Percentiles rank a stretch among this genome's conserved stretches.
phyloP scores from a whole-genome alignment of 1,139 yeast species.

The Hyphopichia pseudoburtonii region DNA sequence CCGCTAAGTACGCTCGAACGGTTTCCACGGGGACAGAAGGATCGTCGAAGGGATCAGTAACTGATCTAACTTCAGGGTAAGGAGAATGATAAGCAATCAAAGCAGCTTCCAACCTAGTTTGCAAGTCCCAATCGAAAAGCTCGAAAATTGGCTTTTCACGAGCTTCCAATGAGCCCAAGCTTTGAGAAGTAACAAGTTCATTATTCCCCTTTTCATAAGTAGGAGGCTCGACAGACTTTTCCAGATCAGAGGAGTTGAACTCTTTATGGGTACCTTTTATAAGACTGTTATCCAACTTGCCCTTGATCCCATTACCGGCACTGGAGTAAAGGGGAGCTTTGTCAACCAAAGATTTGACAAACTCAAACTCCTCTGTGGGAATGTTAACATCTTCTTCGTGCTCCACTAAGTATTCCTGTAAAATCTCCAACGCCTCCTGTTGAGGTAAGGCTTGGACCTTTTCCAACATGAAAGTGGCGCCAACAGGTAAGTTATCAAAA shows the following conservation, averaged over 20 bases:
- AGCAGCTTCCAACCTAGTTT: slow-evolving; percentile 41
- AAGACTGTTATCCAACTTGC: too few species aligned
- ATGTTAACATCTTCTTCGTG: slow-evolving; percentile 22
- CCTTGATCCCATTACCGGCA: too few species aligned
- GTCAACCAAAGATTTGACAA: slow-evolving; percentile 16
- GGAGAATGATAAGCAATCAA: slow-evolving; percentile 55
- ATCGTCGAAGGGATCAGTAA: slow-evolving; percentile 54
- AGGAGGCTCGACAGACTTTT: too few species aligned
- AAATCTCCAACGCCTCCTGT: slow-evolving; percentile 21
- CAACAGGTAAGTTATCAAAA: slow-evolving; percentile 27
- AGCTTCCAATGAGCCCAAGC: too few species aligned
- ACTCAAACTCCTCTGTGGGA: slow-evolving; percentile 14
- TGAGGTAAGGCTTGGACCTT: slow-evolving; percentile 22
- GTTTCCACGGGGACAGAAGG: slow-evolving; percentile 52
- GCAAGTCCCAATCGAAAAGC: slow-evolving; percentile 27
- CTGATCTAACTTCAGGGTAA: slow-evolving; percentile 64
- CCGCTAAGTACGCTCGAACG: slow-evolving; percentile 51
- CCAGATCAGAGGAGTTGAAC: too few species aligned
- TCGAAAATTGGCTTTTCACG: too few species aligned
- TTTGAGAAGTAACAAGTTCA: too few species aligned
- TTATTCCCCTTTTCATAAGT: too few species aligned
- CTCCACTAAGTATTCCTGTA: slow-evolving; percentile 17
- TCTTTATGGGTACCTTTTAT: too few species aligned
- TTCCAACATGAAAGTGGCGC: slow-evolving; percentile 29
- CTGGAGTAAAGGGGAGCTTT: slow-evolving; percentile 1